Conservation (phyloP, 2,329 filamentous ascomycete genomes). For the Epichloe bromicola region DNA sequence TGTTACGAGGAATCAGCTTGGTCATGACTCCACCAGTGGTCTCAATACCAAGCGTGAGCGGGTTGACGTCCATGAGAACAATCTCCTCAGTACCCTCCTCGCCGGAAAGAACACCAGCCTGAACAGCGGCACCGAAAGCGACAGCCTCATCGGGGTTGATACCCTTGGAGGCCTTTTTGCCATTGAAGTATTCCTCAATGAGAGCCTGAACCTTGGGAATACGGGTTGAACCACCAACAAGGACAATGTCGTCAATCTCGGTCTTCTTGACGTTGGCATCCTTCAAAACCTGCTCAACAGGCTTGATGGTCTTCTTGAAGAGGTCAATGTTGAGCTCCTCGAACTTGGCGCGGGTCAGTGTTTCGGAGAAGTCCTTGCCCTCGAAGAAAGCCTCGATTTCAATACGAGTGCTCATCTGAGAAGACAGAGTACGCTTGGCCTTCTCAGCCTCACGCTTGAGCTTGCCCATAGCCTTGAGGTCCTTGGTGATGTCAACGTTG, state of each 20-base stretch:
- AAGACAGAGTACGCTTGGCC: slow-evolving; percentile 96
- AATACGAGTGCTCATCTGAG: slow-evolving; percentile 83
- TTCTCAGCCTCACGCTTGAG: slow-evolving; percentile 99
- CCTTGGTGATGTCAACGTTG: slow-evolving; percentile 81
- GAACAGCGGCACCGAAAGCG: slow-evolving; percentile 91
- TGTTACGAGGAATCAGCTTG: slow-evolving; percentile 90
- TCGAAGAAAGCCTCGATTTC: slow-evolving; percentile 97
- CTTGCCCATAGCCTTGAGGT: slow-evolving; percentile 97
- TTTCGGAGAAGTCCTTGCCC: slow-evolving; percentile 97
- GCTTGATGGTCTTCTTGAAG: slow-evolving; percentile 99
- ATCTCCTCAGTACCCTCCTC: slow-evolving; percentile 69
- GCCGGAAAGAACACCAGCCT: slow-evolving; percentile 88
- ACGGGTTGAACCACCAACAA: slow-evolving; percentile 97
- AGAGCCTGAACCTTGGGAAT: slow-evolving; percentile 94
- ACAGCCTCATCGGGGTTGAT: slow-evolving; percentile 99
- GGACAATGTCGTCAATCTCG: slow-evolving; percentile 91
- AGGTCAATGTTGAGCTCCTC: slow-evolving; percentile 98
- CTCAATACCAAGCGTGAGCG: slow-evolving; percentile 91
- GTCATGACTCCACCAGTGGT: slow-evolving; percentile 97
- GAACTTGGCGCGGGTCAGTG: slow-evolving; percentile 95
- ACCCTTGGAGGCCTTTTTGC: slow-evolving; percentile 98
- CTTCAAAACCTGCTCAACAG: slow-evolving; percentile 96
- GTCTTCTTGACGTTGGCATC: slow-evolving; percentile 95
- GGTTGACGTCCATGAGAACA: slow-evolving; percentile 96
- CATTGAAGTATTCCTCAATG: slow-evolving; percentile 87